Percentiles rank a stretch among this genome's conserved stretches.
Conservation (phyloP, 495 filamentous ascomycete genomes). For the Penicillium coprophilum region DNA sequence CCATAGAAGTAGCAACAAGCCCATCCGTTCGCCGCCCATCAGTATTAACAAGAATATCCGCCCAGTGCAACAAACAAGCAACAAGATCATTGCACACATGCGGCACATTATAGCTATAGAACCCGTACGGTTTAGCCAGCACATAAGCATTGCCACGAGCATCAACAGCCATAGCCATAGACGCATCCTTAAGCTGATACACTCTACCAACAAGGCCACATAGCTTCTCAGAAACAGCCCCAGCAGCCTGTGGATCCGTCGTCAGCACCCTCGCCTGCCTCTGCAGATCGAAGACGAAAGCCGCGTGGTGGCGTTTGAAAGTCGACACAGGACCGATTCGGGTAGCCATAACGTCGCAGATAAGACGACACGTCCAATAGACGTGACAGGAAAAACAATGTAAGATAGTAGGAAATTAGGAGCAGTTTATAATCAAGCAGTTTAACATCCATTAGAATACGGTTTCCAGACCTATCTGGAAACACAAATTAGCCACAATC, state of each 20-base stretch:
- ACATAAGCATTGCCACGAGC: neutral
- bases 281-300: neutral
- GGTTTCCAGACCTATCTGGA: neutral
- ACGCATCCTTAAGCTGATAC: neutral
- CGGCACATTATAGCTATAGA: neutral
- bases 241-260: neutral
- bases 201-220: neutral
- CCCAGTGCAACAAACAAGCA: constrained; percentile 9
- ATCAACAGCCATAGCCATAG: neutral
- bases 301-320: neutral
- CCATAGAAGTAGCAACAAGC: constrained; percentile 1
- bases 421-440: no score
- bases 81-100: neutral
- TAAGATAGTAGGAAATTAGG: no score
- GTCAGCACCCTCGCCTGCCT: neutral
- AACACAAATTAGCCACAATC: constrained; percentile 1
- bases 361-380: neutral
- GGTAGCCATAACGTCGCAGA: neutral
- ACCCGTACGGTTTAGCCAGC: neutral
- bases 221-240: neutral
- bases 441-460: neutral
- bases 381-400: neutral
- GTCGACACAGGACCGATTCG: neutral
- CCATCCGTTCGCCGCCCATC: constrained; percentile 8
- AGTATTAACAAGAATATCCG: constrained; percentile 6